Evolutionary conservation across 768 basidiomycete species (phyloP), one percentile per base, ranked within the genome.

Genomic region (Rhodosporidiobolus sp.): DNA sequence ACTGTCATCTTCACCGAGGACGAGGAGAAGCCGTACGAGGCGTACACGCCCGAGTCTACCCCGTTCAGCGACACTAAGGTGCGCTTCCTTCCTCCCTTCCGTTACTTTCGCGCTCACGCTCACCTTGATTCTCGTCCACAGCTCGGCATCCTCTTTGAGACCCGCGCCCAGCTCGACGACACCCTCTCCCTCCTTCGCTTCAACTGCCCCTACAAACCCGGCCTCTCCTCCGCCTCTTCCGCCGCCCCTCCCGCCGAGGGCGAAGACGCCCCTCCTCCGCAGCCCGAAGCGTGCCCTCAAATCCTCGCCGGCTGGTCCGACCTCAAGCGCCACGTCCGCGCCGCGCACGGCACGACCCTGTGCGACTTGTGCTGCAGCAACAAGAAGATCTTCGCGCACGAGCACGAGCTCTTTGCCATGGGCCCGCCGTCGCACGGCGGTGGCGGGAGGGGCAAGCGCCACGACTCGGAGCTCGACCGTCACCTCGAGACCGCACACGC

Each of bases 341-440:
- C 87, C 1, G 81, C 83, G 7, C 95, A 99, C 79, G 87, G 86
- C 16, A 86, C 88, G 63, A 80, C 90, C 26, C 85, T 97, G 82
- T 99, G 95, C 77, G 91, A 92, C 76, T 80, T 99, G 3, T 99
- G 96, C 79, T 88, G 93, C 67, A 85, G 88, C 62, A 85, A 85
- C 80, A 94, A 97, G 83, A 96, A 96, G 77, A 90, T 98, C 50
- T 99, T 99, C 80, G 85, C 91, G 3, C 94, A 99, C 81, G 95
- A 99, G 80, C 95, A 97, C 78, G 86, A 88, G 2, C 80, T 96
- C 35, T 99, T 95, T 79, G 84, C 88, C 3, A 84, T 86, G 11
- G 82, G 85, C 3, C 24, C 52, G 80, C 72, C 88, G 78, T 83
- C 86, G 35, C 35, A 20, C 3, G 28, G 34, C 28, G 55, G 55